Base-by-base conservation (phyloP, 352 stramenopile species). In the Pythium brassicae region DNA sequence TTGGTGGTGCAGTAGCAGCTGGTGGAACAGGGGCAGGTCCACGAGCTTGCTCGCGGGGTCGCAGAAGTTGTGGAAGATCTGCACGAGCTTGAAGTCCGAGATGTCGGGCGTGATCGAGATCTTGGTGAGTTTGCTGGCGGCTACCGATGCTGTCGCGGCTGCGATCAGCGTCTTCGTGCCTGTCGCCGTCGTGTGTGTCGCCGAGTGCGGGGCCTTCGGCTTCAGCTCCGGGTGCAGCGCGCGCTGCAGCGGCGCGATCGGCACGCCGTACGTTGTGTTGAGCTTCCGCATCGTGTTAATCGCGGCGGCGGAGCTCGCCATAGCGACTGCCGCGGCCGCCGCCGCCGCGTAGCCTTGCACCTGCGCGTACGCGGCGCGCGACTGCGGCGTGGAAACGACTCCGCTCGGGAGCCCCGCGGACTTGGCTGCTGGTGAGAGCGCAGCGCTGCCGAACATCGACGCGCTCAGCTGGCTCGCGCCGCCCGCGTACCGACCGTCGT, bases 61-160 rank as follows among this genome's bases (percentile, higher is more conserved):
- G 50, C 80, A 91, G 42, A 91, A 91, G 44, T 75, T 71, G 58
- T 91, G 78, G 61, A 90, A 93, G 59, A 90, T 93, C 59, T 89
- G 83, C 20, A 89, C 83, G n/a, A 93, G 71, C 54, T 93, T 93
- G 53, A 90, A 90, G 54, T 93, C 81, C 0, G 80, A 76, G 40
- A 91, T 89, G 57, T 90, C 83, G 5, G 83, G 80, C 10, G 78
- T 87, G 50, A 89, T 86, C 22, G 76, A 72, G 35, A 87, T 63
- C 40, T 86, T 84, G 48, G 67, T 55, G 22, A 62, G 59, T 50
- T 87, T 89, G 32, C 44, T 54, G 20, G 27, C n/a, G 19, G 12
- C 11, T 9, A 2, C 4, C 2, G 10, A 44, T 12, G 22, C 20
- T 1, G 52, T 51, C 10, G 48, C 34, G 1, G n/a, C 25, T 10